These are phyloP conservation scores for Penicillium pulvis DNA, from an alignment of 495 filamentous ascomycete species.

Conservation along the genomic window DNA sequence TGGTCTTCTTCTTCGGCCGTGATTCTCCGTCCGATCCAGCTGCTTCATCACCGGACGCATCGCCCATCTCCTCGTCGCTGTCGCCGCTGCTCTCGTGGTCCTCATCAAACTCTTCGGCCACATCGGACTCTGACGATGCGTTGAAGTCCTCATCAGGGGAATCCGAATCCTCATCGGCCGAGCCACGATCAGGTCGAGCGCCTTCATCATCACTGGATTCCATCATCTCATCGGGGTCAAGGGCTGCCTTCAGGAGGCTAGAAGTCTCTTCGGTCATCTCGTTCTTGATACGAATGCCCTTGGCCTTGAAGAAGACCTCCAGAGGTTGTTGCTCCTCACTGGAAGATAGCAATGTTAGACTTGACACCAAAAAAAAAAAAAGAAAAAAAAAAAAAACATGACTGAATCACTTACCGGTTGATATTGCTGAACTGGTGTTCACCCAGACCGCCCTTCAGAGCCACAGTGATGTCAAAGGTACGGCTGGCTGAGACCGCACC, in stretches of 20 bases:
- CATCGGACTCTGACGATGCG: constrained; percentile 86
- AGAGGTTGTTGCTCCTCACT: constrained; percentile 93
- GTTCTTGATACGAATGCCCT: constrained; percentile 93
- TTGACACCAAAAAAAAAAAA: not conserved
- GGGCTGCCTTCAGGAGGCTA: constrained; percentile 55
- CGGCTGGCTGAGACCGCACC: constrained; percentile 91
- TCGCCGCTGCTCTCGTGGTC: constrained; percentile 81
- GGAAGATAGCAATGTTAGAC: constrained; percentile 1
- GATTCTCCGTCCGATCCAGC: constrained; percentile 45
- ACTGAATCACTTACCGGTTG: constrained; percentile 64
- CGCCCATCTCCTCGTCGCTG: constrained; percentile 65
- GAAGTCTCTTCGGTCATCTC: constrained; percentile 72
- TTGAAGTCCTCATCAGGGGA: constrained; percentile 95
- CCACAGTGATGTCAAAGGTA: constrained; percentile 95
- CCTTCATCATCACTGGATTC: constrained; percentile 81
- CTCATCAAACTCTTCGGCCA: constrained; percentile 94
- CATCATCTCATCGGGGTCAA: constrained; percentile 75
- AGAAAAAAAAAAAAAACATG: not conserved
- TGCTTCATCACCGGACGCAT: constrained; percentile 55
- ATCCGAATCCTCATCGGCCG: constrained; percentile 94
- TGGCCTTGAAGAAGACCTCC: constrained; percentile 93
- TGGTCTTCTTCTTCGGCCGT: constrained; percentile 72
- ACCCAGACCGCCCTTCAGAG: constrained; percentile 72
- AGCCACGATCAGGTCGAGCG: constrained; percentile 75
- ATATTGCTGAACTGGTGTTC: constrained; percentile 99